Evolutionary conservation across 2,329 filamentous ascomycete species (phyloP).

Genomic region (Penicillium psychrosexuale): DNA sequence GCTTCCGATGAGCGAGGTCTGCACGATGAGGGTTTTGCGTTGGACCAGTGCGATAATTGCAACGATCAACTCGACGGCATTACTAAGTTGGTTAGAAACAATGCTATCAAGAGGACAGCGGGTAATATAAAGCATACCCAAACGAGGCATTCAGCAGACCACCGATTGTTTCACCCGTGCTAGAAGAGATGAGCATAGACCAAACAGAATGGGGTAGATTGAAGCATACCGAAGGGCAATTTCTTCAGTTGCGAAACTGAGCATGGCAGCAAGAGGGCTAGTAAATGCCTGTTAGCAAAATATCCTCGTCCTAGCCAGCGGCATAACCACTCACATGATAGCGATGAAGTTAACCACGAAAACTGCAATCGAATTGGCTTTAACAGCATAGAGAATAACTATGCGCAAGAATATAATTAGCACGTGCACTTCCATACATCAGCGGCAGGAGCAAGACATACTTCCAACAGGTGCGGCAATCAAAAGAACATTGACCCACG

Average conservation of each 20-base stretch:
- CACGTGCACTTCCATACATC: background rate
- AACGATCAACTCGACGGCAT: constrained; percentile 86
- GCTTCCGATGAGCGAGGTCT: constrained; percentile 87
- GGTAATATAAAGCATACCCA: constrained; percentile 48
- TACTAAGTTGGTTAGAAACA: constrained; percentile 44
- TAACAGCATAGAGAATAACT: constrained; percentile 66
- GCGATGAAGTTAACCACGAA: constrained; percentile 93
- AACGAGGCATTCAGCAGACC: constrained; percentile 89
- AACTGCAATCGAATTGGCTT: constrained; percentile 59
- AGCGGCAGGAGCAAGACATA: constrained; percentile 16
- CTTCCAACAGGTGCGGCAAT: constrained; percentile 73
- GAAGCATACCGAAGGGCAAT: constrained; percentile 57
- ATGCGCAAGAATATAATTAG: background rate
- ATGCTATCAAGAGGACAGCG: background rate
- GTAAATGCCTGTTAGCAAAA: background rate
- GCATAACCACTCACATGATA: constrained; percentile 58
- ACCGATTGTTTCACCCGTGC: constrained; percentile 77
- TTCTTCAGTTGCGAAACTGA: constrained; percentile 87
- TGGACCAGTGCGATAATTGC: constrained; percentile 77
- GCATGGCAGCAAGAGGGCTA: constrained; percentile 73
- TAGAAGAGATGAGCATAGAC: constrained; percentile 10
- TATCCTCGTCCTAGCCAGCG: background rate
- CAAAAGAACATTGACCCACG: constrained; percentile 82
- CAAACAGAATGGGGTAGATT: background rate
- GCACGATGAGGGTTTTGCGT: constrained; percentile 75